Base-by-base conservation (phyloP, 1,284 basidiomycete genomes). In the Cutaneotrichosporon curvatum region DNA sequence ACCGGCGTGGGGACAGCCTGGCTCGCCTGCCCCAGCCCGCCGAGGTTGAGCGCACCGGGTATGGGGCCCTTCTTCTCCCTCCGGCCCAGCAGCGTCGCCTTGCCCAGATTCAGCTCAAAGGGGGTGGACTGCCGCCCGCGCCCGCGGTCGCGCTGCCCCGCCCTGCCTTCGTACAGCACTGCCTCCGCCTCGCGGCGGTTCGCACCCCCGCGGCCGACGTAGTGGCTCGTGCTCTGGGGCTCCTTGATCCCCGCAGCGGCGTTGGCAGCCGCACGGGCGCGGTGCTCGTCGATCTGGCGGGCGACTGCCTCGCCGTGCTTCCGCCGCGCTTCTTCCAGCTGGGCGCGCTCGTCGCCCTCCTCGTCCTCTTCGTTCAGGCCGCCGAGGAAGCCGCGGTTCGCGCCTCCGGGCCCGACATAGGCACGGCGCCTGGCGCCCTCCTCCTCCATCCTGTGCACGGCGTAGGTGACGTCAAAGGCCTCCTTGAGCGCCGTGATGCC, bases 371-470 rank as follows among this genome's bases (percentile, higher is more conserved):
- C 92, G 71, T 97, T 96, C 56, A 98, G 78, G 15, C 85, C 87
- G 18, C 78, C 77, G 21, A 97, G 75, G 76, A 85, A 87, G 4
- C 87, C 87, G 40, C 84, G 79, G 15, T 78, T 77, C 2, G 82
- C 84, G 20, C 83, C 85, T 10, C 84, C 85, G 12, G 78, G 78
- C 15, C 81, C 82, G 46, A 84, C 82, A 70, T 85, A 85, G 40
- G 85, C 87, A 19, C 85, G 79, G 47, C 87, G 76, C 42, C 87
- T 79, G 0, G 86, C 85, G 20, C 90, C 91, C 72, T 99, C 95
- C 71, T 99, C 95, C 67, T 97, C 94, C 89, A 96, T 96, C 18
- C 95, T 83, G 72, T 98, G 95, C 0, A 98, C 94, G 11, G 95
- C 95, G 69, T 98, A 98, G 0, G 95, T 96, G 59, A 99, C 85